Evolutionary conservation across 306 rosid genomes (phyloP).

Genomic region (Sicyos edulis): DNA sequence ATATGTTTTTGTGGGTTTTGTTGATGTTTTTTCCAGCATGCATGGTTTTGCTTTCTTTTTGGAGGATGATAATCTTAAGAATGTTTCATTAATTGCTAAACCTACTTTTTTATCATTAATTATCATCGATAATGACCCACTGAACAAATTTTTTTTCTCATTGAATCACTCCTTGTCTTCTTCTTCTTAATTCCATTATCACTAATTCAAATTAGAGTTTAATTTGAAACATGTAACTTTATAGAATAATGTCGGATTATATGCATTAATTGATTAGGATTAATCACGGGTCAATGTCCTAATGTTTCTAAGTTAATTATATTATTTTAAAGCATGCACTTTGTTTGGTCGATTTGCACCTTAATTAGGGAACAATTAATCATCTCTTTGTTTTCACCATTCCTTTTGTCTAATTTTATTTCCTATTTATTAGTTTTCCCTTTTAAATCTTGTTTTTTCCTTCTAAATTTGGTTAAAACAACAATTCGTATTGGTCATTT

Average conservation of each 20-base stretch:
- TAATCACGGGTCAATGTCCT: slow-evolving; percentile 13
- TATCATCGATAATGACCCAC: slow-evolving; percentile 15
- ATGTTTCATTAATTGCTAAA: slow-evolving; percentile 4
- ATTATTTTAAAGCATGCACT: neutral
- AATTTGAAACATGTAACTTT: neutral
- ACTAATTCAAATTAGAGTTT: slow-evolving; percentile 4
- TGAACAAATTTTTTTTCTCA: neutral
- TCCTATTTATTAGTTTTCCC: neutral
- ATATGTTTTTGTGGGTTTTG: slow-evolving; percentile 8
- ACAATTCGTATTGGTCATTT: neutral
- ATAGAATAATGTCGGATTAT: neutral
- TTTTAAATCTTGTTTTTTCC: neutral
- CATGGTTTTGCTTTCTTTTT: slow-evolving; percentile 17
- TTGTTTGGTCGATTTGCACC: slow-evolving; percentile 11
- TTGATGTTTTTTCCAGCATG: slow-evolving; percentile 14
- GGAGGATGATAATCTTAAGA: neutral
- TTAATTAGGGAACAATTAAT: slow-evolving; percentile 12
- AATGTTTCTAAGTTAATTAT: slow-evolving; percentile 1
- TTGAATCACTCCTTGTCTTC: neutral
- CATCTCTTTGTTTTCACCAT: neutral
- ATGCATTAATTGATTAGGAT: neutral
- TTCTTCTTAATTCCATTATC: neutral
- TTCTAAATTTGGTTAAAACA: neutral
- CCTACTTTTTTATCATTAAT: slow-evolving; percentile 9
- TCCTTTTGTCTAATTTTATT: slow-evolving; percentile 11